Evolutionary conservation across 495 filamentous ascomycete species (phyloP), one percentile per base, ranked within the genome.

Genomic region (Daldinia decipiens): DNA sequence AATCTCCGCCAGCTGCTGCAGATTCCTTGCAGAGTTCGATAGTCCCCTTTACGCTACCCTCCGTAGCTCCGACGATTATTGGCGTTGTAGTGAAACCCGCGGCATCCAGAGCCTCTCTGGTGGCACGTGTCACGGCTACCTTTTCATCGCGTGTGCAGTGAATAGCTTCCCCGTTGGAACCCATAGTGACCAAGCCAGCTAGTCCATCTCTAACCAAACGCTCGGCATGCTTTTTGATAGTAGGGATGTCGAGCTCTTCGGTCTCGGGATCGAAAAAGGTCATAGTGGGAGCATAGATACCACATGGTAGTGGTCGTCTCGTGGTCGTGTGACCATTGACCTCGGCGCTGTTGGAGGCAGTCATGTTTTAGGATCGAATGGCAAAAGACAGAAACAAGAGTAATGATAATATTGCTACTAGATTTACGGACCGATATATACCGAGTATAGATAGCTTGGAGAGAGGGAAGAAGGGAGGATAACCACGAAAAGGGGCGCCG

Each of bases 231-330:
- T 85, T 88, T 76, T 90, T 92, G 82, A 95, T 91, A 62, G 89
- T 86, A 5, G 89, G 84, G 70, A 92, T 86, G 74, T 97, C 93
- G 74, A 97, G 86, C 17, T 95, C 90, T 79, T 97, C 93, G 51
- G 91, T 93, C 34, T 87, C 82, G 13, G 89, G 85, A 75, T 94
- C 84, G 82, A 97, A 96, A 81, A 97, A 95, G 67, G 93, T 95
- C 88, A 94, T 93, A 32, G 92, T 95, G 19, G 93, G 93, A 66
- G 91, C 91, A 79, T 95, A 96, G 77, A 94, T 93, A 75, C 93
- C 93, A 70, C 90, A 89, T 13, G 91, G 91, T 55, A 96, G 89
- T 67, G 91, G 87, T 50, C 89, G 87, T 59, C 79, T 81, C 38
- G 82, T 47, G 69, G 79, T 74, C 70, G 74, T 74, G 74, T 80